phyloP scores from a whole-genome alignment of 2,329 filamentous ascomycete genomes.

The Penicillium sp. region DNA sequence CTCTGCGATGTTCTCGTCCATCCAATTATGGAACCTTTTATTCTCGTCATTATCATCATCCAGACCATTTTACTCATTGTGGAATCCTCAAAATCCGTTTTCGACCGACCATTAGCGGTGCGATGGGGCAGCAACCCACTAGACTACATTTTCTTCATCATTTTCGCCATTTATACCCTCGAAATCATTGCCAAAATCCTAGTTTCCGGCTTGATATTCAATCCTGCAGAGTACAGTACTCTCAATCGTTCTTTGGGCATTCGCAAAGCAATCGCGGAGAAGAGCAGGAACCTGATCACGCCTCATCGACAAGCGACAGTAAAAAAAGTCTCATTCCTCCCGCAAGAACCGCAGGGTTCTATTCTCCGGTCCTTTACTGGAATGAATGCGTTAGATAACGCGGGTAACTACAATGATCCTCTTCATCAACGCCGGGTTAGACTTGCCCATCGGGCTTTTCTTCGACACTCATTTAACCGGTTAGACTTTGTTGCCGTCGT shows the following conservation, averaged over 20 bases:
- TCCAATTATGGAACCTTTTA: slow-evolving; percentile 81
- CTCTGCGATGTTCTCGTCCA: slow-evolving; percentile 86
- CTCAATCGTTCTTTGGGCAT: slow-evolving; percentile 78
- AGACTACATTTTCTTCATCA: slow-evolving; percentile 77
- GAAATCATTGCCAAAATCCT: slow-evolving; percentile 83
- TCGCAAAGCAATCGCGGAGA: slow-evolving; percentile 72
- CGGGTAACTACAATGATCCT: slow-evolving; percentile 62
- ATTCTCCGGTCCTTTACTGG: slow-evolving; percentile 77
- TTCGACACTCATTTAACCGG: slow-evolving; percentile 93
- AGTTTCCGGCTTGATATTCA: slow-evolving; percentile 90
- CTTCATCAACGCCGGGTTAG: slow-evolving; percentile 80
- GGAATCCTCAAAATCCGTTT: slow-evolving; percentile 75
- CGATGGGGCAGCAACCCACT: slow-evolving; percentile 68
- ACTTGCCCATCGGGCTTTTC: slow-evolving; percentile 85
- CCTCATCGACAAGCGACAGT: slow-evolving; percentile 74
- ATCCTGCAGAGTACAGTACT: slow-evolving; percentile 88
- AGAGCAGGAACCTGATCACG: slow-evolving; percentile 78
- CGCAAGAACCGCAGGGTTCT: slow-evolving; percentile 50
- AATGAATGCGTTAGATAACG: slow-evolving; percentile 63
- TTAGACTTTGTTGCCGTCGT: slow-evolving; percentile 92
- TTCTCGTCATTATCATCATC: slow-evolving; percentile 82
- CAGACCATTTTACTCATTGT: slow-evolving; percentile 88
- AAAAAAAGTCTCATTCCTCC: slow-evolving; percentile 54
- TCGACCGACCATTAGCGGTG: slow-evolving; percentile 59
- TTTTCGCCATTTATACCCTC: slow-evolving; percentile 88